Percentiles rank a stretch among this genome's conserved stretches.
phyloP scores from a whole-genome alignment of 352 stramenopile genomes.

The Pythium graminicola region DNA sequence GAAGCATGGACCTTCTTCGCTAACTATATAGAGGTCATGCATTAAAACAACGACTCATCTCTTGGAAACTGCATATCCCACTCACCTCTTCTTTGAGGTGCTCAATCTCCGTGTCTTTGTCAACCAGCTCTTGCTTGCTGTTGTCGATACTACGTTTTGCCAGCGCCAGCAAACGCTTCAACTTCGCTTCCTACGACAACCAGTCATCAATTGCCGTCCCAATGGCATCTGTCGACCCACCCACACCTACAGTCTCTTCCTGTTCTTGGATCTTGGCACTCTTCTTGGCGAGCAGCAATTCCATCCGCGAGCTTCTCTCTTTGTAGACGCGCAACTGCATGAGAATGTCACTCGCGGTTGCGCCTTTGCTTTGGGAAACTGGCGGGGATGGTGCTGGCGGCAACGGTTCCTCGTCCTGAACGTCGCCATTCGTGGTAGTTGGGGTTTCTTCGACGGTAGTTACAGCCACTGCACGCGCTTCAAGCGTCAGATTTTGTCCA shows the following conservation, averaged over 20 bases:
- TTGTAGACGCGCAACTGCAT: constrained; percentile 50
- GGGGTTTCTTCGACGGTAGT: background rate
- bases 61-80: too few species aligned
- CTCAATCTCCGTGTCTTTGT: constrained; percentile 55
- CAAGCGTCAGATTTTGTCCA: background rate
- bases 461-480: background rate
- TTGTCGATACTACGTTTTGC: constrained; percentile 88
- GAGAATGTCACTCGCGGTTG: constrained; percentile 20
- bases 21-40: too few species aligned
- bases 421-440: background rate
- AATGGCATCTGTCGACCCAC: too few species aligned
- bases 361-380: constrained; percentile 7
- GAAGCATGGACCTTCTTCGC: constrained; percentile 28
- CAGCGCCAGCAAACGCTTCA: constrained; percentile 79
- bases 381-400: constrained; percentile 13
- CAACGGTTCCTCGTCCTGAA: constrained; percentile 10
- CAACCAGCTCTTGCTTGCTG: constrained; percentile 70
- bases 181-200: constrained; percentile 49
- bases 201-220: too few species aligned
- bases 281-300: constrained; percentile 62
- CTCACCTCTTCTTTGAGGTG: constrained; percentile 40
- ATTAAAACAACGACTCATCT: too few species aligned
- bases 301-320: constrained; percentile 50
- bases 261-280: constrained; percentile 67
- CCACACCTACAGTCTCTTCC: constrained; percentile 52